Percentiles rank a stretch among this genome's conserved stretches.
phyloP scores from a whole-genome alignment of 1,139 yeast genomes.

The Debaryomycetaceae sp. region DNA sequence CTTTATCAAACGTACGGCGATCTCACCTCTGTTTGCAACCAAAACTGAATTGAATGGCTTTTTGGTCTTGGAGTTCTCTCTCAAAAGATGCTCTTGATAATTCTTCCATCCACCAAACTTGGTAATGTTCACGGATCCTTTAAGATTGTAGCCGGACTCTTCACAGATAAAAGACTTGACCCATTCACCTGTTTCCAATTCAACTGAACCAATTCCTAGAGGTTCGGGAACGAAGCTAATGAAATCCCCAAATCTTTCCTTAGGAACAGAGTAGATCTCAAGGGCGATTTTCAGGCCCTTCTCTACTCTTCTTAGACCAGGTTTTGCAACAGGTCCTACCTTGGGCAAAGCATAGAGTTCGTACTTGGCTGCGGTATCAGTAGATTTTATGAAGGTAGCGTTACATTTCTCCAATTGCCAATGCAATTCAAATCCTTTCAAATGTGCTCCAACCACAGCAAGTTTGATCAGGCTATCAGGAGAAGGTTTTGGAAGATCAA shows the following conservation, averaged over 20 bases:
- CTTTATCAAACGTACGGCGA: slow-evolving; percentile 88
- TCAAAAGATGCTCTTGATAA: slow-evolving; percentile 46
- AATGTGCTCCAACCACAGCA: slow-evolving; percentile 96
- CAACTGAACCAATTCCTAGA: slow-evolving; percentile 89
- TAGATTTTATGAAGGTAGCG: slow-evolving; percentile 65
- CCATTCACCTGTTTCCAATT: slow-evolving; percentile 73
- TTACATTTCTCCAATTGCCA: slow-evolving; percentile 90
- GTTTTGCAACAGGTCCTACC: slow-evolving; percentile 78
- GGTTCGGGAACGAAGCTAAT: slow-evolving; percentile 91
- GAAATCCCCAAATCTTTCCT: slow-evolving; percentile 72
- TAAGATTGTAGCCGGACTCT: slow-evolving; percentile 70
- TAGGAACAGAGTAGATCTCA: slow-evolving; percentile 82
- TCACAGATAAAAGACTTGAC: slow-evolving; percentile 94
- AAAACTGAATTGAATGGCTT: slow-evolving; percentile 80
- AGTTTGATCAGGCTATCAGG: slow-evolving; percentile 40
- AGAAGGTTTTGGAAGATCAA: slow-evolving; percentile 34
- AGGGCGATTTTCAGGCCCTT: slow-evolving; percentile 62
- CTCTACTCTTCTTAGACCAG: slow-evolving; percentile 75
- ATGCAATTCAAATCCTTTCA: slow-evolving; percentile 82
- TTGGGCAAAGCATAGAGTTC: slow-evolving; percentile 79
- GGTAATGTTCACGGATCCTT: slow-evolving; percentile 78
- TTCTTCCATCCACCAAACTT: slow-evolving; percentile 83
- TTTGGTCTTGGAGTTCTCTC: slow-evolving; percentile 17
- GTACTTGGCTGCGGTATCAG: slow-evolving; percentile 72
- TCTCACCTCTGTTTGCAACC: slow-evolving; percentile 97